A percentile compares a stretch with the other conserved stretches of the same genome.
phyloP scores from a whole-genome alignment of 768 basidiomycete genomes.

The Xanthoconium purpureum region DNA sequence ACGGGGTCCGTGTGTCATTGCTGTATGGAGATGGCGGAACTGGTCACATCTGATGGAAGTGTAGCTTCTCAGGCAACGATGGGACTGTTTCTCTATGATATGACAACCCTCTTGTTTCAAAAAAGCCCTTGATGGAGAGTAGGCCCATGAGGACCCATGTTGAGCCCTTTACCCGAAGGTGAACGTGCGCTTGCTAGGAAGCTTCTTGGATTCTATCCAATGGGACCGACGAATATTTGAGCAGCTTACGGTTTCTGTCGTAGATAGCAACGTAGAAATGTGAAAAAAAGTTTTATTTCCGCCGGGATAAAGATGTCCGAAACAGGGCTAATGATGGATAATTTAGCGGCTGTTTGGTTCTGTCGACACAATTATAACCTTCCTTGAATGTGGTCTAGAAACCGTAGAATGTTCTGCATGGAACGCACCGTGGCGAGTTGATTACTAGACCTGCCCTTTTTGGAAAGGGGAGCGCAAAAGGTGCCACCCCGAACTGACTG shows the following conservation, averaged over 20 bases:
- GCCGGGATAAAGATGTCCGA: conserved; percentile 9
- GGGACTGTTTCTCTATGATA: conserved; percentile 1
- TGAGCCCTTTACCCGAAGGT: conserved; percentile 9
- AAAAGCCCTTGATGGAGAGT: conserved; percentile 4
- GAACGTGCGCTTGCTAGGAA: background rate
- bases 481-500: background rate
- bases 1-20: conserved; percentile 1
- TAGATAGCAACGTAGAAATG: background rate
- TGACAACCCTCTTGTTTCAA: conserved; percentile 1
- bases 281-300: conserved; percentile 9
- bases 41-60: conserved; percentile 2
- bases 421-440: conserved; percentile 16
- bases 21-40: conserved; percentile 3
- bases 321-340: conserved; percentile 3
- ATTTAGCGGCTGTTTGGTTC: conserved; percentile 18
- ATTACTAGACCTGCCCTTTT: conserved; percentile 18
- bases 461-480: conserved; percentile 2
- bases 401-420: conserved; percentile 25
- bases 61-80: background rate
- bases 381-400: background rate
- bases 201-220: background rate
- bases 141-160: background rate
- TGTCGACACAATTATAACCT: conserved; percentile 21
- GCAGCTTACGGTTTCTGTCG: background rate
- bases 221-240: conserved; percentile 2